Percentiles rank a stretch among this genome's conserved stretches.
These are phyloP conservation scores for Diversispora eburnea DNA, from an alignment of 192 early-diverging fungal genomes.

Conservation along the genomic window DNA sequence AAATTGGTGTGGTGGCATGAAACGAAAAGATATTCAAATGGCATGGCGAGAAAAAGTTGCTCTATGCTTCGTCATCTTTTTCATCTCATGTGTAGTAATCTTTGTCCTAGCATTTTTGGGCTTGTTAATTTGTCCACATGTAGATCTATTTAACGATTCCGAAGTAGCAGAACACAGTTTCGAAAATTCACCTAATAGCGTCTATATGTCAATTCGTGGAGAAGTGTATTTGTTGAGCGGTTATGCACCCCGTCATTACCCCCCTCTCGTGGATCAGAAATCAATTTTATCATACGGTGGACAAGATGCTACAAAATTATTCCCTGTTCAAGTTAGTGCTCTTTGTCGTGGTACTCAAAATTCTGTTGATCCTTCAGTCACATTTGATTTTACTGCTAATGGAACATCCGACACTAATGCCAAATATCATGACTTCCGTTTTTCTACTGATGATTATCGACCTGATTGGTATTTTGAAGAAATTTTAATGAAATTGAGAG, in stretches of 20 bases:
- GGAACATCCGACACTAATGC: conserved; percentile 54
- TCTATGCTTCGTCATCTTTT: conserved; percentile 78
- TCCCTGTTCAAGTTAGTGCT: conserved; percentile 64
- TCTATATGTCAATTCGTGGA: conserved; percentile 70
- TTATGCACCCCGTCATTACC: conserved; percentile 53
- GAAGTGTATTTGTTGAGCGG: conserved; percentile 77
- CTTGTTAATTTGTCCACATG: conserved; percentile 69
- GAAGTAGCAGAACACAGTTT: conserved; percentile 49
- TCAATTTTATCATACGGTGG: conserved; percentile 60
- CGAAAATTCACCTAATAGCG: conserved; percentile 45
- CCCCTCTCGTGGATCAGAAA: conserved; percentile 41
- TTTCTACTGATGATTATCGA: conserved; percentile 53
- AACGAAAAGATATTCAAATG: conserved; percentile 72
- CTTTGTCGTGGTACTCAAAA: conserved; percentile 52
- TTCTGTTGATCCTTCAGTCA: conserved; percentile 41
- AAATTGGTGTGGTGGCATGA: conserved; percentile 71
- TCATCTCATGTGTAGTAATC: conserved; percentile 73
- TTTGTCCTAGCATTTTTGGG: conserved; percentile 83
- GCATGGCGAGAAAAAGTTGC: conserved; percentile 99
- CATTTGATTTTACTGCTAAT: conserved; percentile 48
- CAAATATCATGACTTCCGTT: conserved; percentile 70
- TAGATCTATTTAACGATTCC: conserved; percentile 64
- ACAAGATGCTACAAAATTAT: conserved; percentile 57
- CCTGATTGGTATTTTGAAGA: conserved; percentile 70
- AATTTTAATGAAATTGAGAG: conserved; percentile 52